These are phyloP conservation scores for Geosmithia flava DNA, from an alignment of 2,329 filamentous ascomycete species.

Conservation along the genomic window DNA sequence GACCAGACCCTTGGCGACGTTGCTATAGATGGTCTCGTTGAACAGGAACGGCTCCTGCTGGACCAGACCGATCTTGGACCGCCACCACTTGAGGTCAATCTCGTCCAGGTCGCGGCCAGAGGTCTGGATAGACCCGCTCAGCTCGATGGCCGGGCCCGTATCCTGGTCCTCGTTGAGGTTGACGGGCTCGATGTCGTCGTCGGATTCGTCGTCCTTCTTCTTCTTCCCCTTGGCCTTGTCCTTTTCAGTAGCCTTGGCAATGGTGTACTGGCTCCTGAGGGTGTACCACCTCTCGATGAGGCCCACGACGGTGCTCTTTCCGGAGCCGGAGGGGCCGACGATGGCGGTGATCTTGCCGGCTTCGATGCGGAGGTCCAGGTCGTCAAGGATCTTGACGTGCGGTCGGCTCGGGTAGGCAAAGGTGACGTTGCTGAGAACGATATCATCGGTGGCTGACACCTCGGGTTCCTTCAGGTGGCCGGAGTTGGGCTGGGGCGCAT, in stretches of 20 bases:
- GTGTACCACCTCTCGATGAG: slow-evolving; percentile 64
- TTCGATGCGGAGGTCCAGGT: slow-evolving; percentile 43
- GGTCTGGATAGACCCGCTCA: slow-evolving; percentile 35
- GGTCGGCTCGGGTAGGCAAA: slow-evolving; percentile 62
- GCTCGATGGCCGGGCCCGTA: slow-evolving; percentile 28
- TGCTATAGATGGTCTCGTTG: slow-evolving; percentile 51
- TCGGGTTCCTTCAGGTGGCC: slow-evolving; percentile 22
- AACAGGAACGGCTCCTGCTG: slow-evolving; percentile 60
- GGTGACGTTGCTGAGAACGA: slow-evolving; percentile 46
- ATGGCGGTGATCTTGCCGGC: slow-evolving; percentile 60
- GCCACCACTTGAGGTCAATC: slow-evolving; percentile 52
- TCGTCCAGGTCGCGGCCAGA: slow-evolving; percentile 40
- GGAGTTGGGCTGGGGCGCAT: slow-evolving; percentile 26
- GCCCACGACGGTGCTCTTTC: slow-evolving; percentile 64
- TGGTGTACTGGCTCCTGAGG: slow-evolving; percentile 37
- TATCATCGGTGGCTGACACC: slow-evolving; percentile 23
- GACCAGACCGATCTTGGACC: slow-evolving; percentile 50
- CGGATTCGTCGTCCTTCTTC: slow-evolving; percentile 18
- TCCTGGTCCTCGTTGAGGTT: slow-evolving; percentile 16
- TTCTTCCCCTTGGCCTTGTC: slow-evolving; percentile 30
- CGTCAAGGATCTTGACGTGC: slow-evolving; percentile 49
- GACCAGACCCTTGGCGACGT: slow-evolving; percentile 47
- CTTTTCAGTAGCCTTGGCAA: slow-evolving; percentile 35
- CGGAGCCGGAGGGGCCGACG: slow-evolving; percentile 59
- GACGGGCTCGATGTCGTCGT: slow-evolving; percentile 12